Evolutionary conservation across 345 rosid genomes (phyloP), one percentile per base, ranked within the genome.

Genomic region (Salix udensis): DNA sequence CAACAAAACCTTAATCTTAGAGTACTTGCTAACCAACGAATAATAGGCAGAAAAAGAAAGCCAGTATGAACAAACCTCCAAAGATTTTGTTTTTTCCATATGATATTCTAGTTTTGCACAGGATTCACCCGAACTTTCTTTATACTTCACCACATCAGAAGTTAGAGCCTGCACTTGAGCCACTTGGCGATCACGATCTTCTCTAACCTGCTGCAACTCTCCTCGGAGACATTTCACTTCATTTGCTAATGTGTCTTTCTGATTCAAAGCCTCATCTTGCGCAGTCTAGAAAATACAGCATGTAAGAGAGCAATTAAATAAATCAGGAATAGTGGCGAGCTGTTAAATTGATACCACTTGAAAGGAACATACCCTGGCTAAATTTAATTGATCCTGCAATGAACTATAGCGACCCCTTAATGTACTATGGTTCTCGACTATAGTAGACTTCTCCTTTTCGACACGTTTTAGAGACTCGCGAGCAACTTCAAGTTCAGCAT

Each of bases 141-240:
- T 84, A 55, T 84, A 86, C 76, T 81, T 92, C 36, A 76, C 72
- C 34, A 90, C 79, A 52, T 93, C 98, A 69, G 86, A 85, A 18
- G 88, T 81, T 69, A 92, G 79, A 53, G 83, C 81, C 69, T 93
- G 89, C 72, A 91, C 91, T 72, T 84, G 91, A 16, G 67, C 76
- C 18, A 85, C 82, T 26, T 89, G 94, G 73, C 87, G 88, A 80
- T 96, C 98, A 78, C 98, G 94, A 76, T 96, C 99, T 70, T 91
- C 95, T 67, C 97, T 86, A 5, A 89, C 95, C 82, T 88, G 88
- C 81, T 91, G 96, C 60, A 96, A 83, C 71, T 96, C 98, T n/a
- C 83, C 90, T 5, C 97, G 83, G 39, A 96, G 90, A 84, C 88
- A 89, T 77, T 74, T 86, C 8, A 91, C 88, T 82, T 96, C 99